These are phyloP conservation scores for Hypoxylon fragiforme DNA, from an alignment of 495 filamentous ascomycete species.

Conservation along the genomic window DNA sequence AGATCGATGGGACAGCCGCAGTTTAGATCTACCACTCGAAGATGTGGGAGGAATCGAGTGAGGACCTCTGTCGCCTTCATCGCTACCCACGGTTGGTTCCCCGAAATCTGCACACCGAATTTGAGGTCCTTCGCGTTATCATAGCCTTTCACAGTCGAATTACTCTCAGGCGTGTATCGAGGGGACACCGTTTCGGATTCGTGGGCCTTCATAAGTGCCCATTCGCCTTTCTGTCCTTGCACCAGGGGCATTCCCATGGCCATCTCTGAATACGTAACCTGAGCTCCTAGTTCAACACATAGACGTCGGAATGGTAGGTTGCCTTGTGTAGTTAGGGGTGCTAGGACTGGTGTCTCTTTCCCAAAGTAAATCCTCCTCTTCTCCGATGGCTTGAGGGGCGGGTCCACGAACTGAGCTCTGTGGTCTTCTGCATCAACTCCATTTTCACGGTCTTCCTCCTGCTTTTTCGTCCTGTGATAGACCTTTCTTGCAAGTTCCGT, in stretches of 20 bases:
- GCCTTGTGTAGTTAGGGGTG: conserved; percentile 89
- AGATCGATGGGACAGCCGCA: conserved; percentile 97
- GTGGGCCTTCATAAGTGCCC: conserved; percentile 91
- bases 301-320: conserved; percentile 94
- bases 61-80: conserved; percentile 84
- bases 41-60: conserved; percentile 70
- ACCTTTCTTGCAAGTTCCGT: conserved; percentile 58
- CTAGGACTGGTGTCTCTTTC: conserved; percentile 85
- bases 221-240: conserved; percentile 89
- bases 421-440: conserved; percentile 60
- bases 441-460: conserved; percentile 42
- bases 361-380: conserved; percentile 93
- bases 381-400: conserved; percentile 86
- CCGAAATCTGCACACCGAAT: conserved; percentile 90
- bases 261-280: conserved; percentile 98
- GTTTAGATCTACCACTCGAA: conserved; percentile 91
- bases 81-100: conserved; percentile 83
- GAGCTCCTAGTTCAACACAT: conserved; percentile 86
- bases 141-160: conserved; percentile 67
- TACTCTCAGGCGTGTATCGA: conserved; percentile 47
- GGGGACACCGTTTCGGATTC: conserved; percentile 75
- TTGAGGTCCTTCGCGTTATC: conserved; percentile 79
- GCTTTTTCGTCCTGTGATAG: conserved; percentile 48
- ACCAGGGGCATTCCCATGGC: conserved; percentile 88
- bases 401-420: conserved; percentile 76